Evolutionary conservation across 2,329 filamentous ascomycete species (phyloP).

Genomic region (Calonectria fujianensis): DNA sequence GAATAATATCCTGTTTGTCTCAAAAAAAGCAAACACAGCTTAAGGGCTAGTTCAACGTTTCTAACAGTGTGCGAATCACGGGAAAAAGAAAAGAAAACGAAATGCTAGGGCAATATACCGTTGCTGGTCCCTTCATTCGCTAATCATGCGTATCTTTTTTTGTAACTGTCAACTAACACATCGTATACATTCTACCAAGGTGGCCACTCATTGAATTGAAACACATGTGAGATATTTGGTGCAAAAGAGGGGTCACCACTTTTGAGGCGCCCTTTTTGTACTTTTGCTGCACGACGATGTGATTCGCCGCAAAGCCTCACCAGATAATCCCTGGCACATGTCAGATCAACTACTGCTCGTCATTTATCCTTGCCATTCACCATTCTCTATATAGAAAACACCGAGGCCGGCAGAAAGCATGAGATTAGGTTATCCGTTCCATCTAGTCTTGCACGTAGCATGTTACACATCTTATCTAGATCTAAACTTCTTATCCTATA

Average conservation of each 20-base stretch:
- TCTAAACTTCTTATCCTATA: background rate
- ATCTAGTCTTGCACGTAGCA: background rate
- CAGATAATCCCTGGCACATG: background rate
- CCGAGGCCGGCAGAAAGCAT: background rate
- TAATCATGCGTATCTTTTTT: background rate
- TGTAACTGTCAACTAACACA: background rate
- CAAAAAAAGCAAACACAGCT: background rate
- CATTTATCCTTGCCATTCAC: background rate
- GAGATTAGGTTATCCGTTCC: background rate
- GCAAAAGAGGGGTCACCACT: slow-evolving; percentile 3
- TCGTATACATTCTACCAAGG: background rate
- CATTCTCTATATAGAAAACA: background rate
- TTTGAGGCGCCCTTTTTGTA: slow-evolving; percentile 6
- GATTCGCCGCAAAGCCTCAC: background rate
- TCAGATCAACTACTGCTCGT: slow-evolving; percentile 5
- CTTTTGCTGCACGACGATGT: background rate
- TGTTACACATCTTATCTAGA: background rate
- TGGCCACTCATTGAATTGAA: background rate
- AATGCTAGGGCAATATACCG: background rate
- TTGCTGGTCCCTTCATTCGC: background rate
- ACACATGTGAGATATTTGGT: background rate
- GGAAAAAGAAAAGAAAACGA: background rate
- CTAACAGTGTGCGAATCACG: background rate
- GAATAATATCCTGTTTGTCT: background rate
- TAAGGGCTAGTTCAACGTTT: background rate